Evolutionary conservation across 495 filamentous ascomycete genomes (phyloP).

Genomic region (Talaromyces nanjingensis): DNA sequence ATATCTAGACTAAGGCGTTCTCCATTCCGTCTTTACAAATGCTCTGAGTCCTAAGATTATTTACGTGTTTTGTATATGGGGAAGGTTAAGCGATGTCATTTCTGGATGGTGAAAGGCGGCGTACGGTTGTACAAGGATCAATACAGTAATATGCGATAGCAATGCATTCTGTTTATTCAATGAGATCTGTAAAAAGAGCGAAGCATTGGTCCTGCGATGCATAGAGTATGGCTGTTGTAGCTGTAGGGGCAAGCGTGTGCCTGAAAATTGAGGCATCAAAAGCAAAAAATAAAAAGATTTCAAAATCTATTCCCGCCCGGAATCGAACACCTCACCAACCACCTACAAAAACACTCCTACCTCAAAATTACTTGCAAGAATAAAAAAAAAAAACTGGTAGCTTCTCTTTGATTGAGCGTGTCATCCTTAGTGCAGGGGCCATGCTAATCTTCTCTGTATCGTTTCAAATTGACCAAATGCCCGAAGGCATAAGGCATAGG

Average conservation of each 20-base stretch:
- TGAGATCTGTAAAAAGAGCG: background rate
- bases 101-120: constrained; percentile 2
- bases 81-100: constrained; percentile 5
- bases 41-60: background rate
- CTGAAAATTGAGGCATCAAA: background rate
- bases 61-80: background rate
- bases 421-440: constrained; percentile 99
- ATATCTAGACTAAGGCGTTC: constrained; percentile 21
- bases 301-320: background rate
- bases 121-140: background rate
- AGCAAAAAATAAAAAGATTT: background rate
- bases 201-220: too few species aligned
- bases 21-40: background rate
- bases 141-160: constrained; percentile 1
- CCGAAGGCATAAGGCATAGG: constrained; percentile 44
- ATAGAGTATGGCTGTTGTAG: background rate
- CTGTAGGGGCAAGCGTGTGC: background rate
- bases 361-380: constrained; percentile 18
- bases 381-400: constrained; percentile 64
- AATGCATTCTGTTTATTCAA: background rate
- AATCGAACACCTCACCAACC: background rate
- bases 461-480: constrained; percentile 79
- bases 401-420: constrained; percentile 98
- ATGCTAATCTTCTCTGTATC: constrained; percentile 98
- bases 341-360: constrained; percentile 9